Conservation (phyloP, 1,284 basidiomycete genomes). For the Singerocomus inundabilis region DNA sequence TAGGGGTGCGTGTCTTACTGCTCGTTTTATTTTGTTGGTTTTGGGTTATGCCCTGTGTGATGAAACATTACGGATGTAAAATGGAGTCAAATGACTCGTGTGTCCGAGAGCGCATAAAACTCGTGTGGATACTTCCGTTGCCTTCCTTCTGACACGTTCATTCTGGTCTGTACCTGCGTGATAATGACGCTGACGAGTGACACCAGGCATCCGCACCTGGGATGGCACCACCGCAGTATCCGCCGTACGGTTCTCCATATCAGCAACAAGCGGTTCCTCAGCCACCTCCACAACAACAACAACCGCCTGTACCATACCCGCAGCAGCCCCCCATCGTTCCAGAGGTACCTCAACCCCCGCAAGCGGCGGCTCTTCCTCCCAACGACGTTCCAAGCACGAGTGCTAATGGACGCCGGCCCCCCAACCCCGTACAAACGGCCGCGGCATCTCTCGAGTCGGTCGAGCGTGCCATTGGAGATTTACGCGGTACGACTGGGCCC, state of each 20-base stretch:
- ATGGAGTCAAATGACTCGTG: constrained; percentile 32
- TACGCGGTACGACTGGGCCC: constrained; percentile 53
- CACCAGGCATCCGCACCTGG: constrained; percentile 38
- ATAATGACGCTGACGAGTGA: constrained; percentile 12
- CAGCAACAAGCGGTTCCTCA: constrained; percentile 28
- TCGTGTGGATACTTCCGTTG: constrained; percentile 58
- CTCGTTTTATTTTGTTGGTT: constrained; percentile 3
- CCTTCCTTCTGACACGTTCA: constrained; percentile 51
- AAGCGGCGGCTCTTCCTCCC: constrained; percentile 13
- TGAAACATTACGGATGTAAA: constrained; percentile 57
- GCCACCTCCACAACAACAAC: constrained; percentile 25
- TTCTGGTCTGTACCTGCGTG: neutral
- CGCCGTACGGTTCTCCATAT: constrained; percentile 31
- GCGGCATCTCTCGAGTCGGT: constrained; percentile 75
- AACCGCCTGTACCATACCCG: constrained; percentile 24
- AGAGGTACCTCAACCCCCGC: constrained; percentile 28
- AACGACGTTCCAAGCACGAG: constrained; percentile 26
- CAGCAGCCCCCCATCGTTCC: constrained; percentile 29
- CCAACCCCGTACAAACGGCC: constrained; percentile 62
- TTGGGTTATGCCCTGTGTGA: constrained; percentile 28
- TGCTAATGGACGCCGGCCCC: constrained; percentile 28
- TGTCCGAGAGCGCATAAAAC: constrained; percentile 53
- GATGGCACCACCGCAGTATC: constrained; percentile 28
- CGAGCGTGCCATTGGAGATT: constrained; percentile 74
- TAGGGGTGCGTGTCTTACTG: constrained; percentile 54